Evolutionary conservation across 2,329 filamentous ascomycete species (phyloP).

Genomic region (Xylaria sp.): DNA sequence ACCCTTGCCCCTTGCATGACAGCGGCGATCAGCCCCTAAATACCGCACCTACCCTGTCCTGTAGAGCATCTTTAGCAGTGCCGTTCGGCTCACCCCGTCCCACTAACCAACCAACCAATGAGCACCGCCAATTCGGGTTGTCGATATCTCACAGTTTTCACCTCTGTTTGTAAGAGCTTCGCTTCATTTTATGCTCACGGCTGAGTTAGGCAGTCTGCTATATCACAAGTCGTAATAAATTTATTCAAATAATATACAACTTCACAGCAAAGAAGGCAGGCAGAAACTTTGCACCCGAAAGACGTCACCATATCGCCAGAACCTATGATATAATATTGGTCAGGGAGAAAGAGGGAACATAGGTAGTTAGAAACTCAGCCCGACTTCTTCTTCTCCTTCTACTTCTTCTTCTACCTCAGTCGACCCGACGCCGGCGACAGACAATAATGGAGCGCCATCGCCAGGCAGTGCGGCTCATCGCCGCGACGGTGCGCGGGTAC

Average conservation of each 20-base stretch:
- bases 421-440: background rate
- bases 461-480: constrained; percentile 60
- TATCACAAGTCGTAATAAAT: background rate
- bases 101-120: constrained; percentile 10
- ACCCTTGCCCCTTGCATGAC: background rate
- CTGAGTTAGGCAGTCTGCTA: background rate
- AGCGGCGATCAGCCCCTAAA: background rate
- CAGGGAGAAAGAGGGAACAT: background rate
- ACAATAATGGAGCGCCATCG: constrained; percentile 63
- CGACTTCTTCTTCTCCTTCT: no score
- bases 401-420: background rate
- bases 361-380: background rate
- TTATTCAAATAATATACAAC: background rate
- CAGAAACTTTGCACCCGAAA: background rate
- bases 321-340: constrained; percentile 17
- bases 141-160: constrained; percentile 23
- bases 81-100: background rate
- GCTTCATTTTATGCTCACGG: background rate
- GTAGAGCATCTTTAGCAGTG: background rate
- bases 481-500: constrained; percentile 60
- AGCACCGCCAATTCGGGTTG: constrained; percentile 2
- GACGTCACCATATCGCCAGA: background rate
- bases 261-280: background rate
- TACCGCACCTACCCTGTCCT: background rate
- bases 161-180: constrained; percentile 2